Conservation (phyloP, 2,329 filamentous ascomycete genomes). For the Endothia cerciana region DNA sequence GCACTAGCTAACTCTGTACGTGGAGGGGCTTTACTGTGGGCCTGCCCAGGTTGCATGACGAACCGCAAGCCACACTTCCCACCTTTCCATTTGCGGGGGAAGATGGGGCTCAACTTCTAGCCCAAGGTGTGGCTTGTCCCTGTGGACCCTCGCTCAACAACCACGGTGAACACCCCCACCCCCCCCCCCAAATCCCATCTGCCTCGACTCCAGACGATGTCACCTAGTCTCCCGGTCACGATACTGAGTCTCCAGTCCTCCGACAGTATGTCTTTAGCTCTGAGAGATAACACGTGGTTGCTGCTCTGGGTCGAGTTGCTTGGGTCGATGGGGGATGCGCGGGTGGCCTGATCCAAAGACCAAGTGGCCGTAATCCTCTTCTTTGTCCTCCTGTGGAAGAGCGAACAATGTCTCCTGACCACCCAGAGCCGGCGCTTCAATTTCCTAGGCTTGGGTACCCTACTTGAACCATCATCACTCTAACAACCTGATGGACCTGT, state of each 20-base stretch:
- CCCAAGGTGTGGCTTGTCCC: background rate
- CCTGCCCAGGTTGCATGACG: background rate
- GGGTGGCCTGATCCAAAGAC: background rate
- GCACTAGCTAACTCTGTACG: too few species aligned
- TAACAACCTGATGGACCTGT: too few species aligned
- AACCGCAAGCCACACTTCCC: background rate
- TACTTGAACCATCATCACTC: background rate
- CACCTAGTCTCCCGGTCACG: too few species aligned
- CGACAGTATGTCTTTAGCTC: too few species aligned
- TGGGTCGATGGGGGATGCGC: background rate
- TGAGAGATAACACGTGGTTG: too few species aligned
- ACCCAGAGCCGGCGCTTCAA: background rate
- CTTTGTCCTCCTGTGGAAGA: background rate
- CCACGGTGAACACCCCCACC: too few species aligned
- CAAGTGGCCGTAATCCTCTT: background rate
- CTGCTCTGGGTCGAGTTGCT: background rate
- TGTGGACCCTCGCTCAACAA: too few species aligned
- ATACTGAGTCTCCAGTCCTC: too few species aligned
- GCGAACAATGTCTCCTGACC: background rate
- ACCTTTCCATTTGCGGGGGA: constrained; percentile 6
- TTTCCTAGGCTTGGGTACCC: background rate
- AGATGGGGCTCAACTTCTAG: constrained; percentile 1
- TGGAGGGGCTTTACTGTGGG: background rate
- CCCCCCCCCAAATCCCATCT: too few species aligned
- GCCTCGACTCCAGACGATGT: too few species aligned